Percentiles rank a stretch among this genome's conserved stretches.
Evolutionary conservation across 2,329 filamentous ascomycete genomes (phyloP).

Genomic region (Colletotrichum trifolii): DNA sequence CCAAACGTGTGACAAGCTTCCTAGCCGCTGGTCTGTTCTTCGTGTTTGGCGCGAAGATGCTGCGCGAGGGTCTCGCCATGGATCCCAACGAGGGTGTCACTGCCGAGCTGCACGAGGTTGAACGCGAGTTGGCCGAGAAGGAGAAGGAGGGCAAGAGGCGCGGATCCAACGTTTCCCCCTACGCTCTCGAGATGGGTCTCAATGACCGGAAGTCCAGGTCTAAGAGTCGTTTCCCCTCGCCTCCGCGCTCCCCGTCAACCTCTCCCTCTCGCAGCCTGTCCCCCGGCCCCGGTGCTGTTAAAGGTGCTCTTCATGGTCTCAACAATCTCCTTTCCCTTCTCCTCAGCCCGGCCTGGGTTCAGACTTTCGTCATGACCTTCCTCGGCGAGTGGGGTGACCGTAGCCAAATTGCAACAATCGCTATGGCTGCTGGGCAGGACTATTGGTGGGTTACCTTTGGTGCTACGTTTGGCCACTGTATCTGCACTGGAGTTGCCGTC

Average conservation of each 20-base stretch:
- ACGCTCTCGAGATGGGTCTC: conserved; percentile 83
- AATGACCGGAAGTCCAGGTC: conserved; percentile 76
- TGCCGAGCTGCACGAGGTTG: conserved; percentile 98
- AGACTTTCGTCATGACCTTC: conserved; percentile 99
- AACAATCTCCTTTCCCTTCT: conserved; percentile 89
- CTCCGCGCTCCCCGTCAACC: conserved; percentile 82
- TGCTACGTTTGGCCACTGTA: conserved; percentile 84
- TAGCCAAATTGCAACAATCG: conserved; percentile 97
- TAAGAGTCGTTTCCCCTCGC: conserved; percentile 81
- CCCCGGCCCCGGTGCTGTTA: conserved; percentile 50
- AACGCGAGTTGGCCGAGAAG: conserved; percentile 92
- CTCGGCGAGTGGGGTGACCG: conserved; percentile 98
- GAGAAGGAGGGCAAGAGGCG: conserved; percentile 79
- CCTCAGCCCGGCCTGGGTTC: conserved; percentile 95
- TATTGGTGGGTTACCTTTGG: conserved; percentile 99
- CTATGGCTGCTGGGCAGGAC: conserved; percentile 97
- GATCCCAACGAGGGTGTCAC: conserved; percentile 87
- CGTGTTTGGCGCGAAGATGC: conserved; percentile 85
- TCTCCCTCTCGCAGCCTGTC: conserved; percentile 73
- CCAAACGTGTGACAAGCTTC: conserved; percentile 90
- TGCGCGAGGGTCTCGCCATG: conserved; percentile 91
- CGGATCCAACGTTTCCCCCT: conserved; percentile 76
- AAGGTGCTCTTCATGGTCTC: conserved; percentile 68
- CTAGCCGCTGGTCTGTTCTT: conserved; percentile 88
- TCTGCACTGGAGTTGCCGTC: conserved; percentile 92